phyloP scores from a whole-genome alignment of 1,139 yeast species.

The Yamadazyma conglobata region DNA sequence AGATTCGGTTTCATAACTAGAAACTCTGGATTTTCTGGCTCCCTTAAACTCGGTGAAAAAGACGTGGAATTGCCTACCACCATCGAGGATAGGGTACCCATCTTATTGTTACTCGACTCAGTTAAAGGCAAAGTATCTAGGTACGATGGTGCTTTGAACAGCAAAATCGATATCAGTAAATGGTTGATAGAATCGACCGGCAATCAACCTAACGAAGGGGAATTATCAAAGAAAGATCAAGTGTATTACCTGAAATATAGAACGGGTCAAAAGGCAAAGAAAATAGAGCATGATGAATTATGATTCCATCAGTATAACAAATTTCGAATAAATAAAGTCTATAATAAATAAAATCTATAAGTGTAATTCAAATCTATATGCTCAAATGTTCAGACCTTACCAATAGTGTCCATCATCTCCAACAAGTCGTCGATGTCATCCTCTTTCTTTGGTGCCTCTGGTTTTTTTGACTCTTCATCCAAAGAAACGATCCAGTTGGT shows the following conservation, averaged over 20 bases:
- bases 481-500: slow-evolving; percentile 47
- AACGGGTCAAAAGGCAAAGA: slow-evolving; percentile 22
- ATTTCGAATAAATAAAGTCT: too few relatives aligned
- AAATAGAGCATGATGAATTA: slow-evolving; percentile 34
- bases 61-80: slow-evolving; percentile 21
- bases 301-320: slow-evolving; percentile 11
- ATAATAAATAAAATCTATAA: slow-evolving; percentile 2
- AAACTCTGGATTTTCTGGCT: slow-evolving; percentile 10
- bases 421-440: slow-evolving; percentile 32
- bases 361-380: not conserved
- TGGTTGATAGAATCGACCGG: slow-evolving; percentile 34
- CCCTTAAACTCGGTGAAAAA: slow-evolving; percentile 19
- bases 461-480: slow-evolving; percentile 15
- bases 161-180: slow-evolving; percentile 29
- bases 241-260: slow-evolving; percentile 31
- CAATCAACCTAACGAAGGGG: slow-evolving; percentile 35
- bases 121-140: slow-evolving; percentile 18
- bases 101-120: slow-evolving; percentile 27
- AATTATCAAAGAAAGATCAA: slow-evolving; percentile 33
- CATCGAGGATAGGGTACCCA: slow-evolving; percentile 22
- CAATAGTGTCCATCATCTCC: slow-evolving; percentile 38
- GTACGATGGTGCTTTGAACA: slow-evolving; percentile 23
- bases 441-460: slow-evolving; percentile 16
- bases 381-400: slow-evolving; percentile 11
- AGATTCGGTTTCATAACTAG: slow-evolving; percentile 28